Conservation (phyloP, 441 rosid genomes). For the Erysimum pusillum region DNA sequence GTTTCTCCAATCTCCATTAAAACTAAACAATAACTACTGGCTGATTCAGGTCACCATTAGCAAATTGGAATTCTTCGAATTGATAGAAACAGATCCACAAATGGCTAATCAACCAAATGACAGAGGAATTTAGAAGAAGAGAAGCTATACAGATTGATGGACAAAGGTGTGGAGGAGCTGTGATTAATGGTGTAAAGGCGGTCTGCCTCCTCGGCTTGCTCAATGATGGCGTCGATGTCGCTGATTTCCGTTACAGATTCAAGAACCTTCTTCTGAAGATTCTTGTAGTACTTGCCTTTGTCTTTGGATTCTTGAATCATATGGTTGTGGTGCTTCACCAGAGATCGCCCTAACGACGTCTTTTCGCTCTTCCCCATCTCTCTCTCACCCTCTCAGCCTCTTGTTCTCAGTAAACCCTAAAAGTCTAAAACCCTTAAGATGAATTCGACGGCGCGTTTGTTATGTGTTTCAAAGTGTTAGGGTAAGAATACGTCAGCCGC, state of each 20-base stretch:
- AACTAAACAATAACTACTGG: background rate
- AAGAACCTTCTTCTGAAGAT: constrained; percentile 79
- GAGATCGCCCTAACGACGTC: constrained; percentile 78
- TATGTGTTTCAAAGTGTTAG: constrained; percentile 28
- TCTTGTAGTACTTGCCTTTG: constrained; percentile 72
- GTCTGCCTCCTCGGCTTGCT: constrained; percentile 78
- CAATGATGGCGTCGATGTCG: constrained; percentile 86
- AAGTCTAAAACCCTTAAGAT: constrained; percentile 28
- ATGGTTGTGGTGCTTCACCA: constrained; percentile 93
- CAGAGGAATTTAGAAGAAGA: background rate
- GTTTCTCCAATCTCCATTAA: background rate
- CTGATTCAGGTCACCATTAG: background rate
- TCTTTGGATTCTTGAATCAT: constrained; percentile 87
- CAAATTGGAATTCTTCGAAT: background rate
- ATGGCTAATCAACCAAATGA: background rate
- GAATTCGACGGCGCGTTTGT: background rate
- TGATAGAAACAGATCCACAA: constrained; percentile 1
- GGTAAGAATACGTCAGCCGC: constrained; percentile 32
- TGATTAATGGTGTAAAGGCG: constrained; percentile 56
- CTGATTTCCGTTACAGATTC: constrained; percentile 85
- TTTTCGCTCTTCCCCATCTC: constrained; percentile 86
- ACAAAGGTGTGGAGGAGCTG: constrained; percentile 52
- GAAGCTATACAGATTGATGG: constrained; percentile 64
- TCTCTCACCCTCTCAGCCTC: constrained; percentile 12
- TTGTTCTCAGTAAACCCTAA: constrained; percentile 38